Percentiles rank a stretch among this genome's conserved stretches.
phyloP scores from a whole-genome alignment of 495 filamentous ascomycete species.

The Viridothelium virens region DNA sequence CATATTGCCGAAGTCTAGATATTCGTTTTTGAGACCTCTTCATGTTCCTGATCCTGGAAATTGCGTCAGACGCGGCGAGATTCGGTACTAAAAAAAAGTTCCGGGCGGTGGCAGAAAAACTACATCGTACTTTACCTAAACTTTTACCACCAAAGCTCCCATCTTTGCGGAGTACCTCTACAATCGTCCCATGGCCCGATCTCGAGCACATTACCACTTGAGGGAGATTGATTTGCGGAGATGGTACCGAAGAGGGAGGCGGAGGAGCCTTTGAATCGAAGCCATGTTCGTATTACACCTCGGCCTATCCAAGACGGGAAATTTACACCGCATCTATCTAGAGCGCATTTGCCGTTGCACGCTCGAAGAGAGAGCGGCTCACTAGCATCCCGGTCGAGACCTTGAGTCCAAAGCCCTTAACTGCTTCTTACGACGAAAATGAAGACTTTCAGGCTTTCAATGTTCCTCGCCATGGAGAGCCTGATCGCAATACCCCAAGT shows the following conservation, averaged over 20 bases:
- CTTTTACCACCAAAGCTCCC: background rate
- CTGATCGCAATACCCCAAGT: background rate
- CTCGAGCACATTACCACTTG: too few species aligned
- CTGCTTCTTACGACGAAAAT: background rate
- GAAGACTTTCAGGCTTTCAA: background rate
- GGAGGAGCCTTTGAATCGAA: background rate
- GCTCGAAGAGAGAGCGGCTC: background rate
- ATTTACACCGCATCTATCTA: background rate
- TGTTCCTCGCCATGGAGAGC: background rate
- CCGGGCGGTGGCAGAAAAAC: background rate
- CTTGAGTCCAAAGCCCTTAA: background rate
- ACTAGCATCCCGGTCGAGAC: background rate
- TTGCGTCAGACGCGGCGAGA: background rate
- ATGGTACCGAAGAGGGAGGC: background rate
- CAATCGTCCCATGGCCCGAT: too few species aligned
- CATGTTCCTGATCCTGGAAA: background rate
- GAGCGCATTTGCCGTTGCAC: constrained; percentile 3
- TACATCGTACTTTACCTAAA: background rate
- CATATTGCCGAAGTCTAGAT: background rate
- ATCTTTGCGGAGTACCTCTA: too few species aligned
- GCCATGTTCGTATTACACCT: background rate
- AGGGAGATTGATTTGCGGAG: background rate
- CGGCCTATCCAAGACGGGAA: background rate
- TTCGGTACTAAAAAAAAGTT: too few species aligned
- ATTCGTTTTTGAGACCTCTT: background rate